Percentiles rank a stretch among this genome's conserved stretches.
Conservation (phyloP, 2,329 filamentous ascomycete species). For the Mycosphaerella sp. region DNA sequence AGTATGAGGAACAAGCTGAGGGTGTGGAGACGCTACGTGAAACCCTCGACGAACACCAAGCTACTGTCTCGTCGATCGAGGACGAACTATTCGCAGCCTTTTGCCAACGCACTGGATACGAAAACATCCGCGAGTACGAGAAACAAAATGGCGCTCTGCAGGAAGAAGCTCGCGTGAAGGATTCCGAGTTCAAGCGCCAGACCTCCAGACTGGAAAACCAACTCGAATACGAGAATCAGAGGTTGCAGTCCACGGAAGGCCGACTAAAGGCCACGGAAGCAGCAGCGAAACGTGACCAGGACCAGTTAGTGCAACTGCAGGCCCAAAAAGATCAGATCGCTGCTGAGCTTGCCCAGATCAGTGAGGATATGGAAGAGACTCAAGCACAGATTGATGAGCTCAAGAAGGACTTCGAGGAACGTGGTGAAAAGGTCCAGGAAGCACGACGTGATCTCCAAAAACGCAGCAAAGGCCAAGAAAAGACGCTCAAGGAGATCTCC, state of each 20-base stretch:
- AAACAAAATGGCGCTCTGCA: slow-evolving; percentile 87
- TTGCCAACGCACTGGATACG: slow-evolving; percentile 79
- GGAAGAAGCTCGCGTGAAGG: slow-evolving; percentile 81
- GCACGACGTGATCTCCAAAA: slow-evolving; percentile 76
- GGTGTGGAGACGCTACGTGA: slow-evolving; percentile 59
- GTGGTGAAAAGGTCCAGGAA: slow-evolving; percentile 68
- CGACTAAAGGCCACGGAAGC: slow-evolving; percentile 64
- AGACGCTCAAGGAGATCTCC: slow-evolving; percentile 65
- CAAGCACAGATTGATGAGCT: slow-evolving; percentile 64
- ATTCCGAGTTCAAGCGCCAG: slow-evolving; percentile 78
- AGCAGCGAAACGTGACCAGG: slow-evolving; percentile 58
- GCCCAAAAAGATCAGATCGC: slow-evolving; percentile 69
- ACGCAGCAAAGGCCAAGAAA: slow-evolving; percentile 75
- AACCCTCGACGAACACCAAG: slow-evolving; percentile 51
- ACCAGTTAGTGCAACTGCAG: slow-evolving; percentile 63
- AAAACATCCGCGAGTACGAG: slow-evolving; percentile 87
- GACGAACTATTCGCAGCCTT: slow-evolving; percentile 82
- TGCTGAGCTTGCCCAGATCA: slow-evolving; percentile 62
- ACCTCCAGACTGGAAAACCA: slow-evolving; percentile 56
- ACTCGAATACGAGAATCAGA: slow-evolving; percentile 60
- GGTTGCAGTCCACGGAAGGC: slow-evolving; percentile 61
- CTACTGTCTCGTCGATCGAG: slow-evolving; percentile 71
- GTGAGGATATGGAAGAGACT: slow-evolving; percentile 70
- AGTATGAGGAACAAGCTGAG: slow-evolving; percentile 64
- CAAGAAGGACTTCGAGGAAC: slow-evolving; percentile 60